Conservation (phyloP, 371 early-diverging fungal genomes). For the Cokeromyces recurvatus region DNA sequence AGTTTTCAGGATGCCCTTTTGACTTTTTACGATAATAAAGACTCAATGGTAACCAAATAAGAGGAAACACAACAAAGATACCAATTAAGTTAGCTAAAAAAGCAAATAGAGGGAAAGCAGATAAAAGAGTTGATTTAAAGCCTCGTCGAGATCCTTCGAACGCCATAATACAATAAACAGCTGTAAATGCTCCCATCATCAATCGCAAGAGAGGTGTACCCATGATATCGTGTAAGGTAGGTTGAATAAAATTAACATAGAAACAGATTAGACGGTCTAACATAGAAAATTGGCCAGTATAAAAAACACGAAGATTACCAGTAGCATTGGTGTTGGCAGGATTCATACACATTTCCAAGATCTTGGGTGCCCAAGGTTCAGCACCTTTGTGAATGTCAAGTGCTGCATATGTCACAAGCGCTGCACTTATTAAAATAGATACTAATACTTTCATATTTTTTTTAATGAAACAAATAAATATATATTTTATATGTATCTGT, state of each 20-base stretch:
- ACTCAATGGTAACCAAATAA: slow-evolving; percentile 16
- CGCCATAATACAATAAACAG: slow-evolving; percentile 15
- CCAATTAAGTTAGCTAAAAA: slow-evolving; percentile 12
- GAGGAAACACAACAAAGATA: slow-evolving; percentile 4
- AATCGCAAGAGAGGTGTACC: slow-evolving; percentile 8
- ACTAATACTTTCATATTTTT: slow-evolving; percentile 7
- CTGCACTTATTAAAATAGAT: neutral
- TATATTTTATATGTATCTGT: no score
- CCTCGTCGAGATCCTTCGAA: slow-evolving; percentile 23
- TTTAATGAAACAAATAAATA: no score
- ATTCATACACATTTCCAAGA: slow-evolving; percentile 16
- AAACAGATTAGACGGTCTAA: slow-evolving; percentile 13
- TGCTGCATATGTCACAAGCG: neutral
- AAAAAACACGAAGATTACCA: slow-evolving; percentile 14
- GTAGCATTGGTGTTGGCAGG: slow-evolving; percentile 4
- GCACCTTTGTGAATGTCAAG: neutral
- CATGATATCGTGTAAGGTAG: slow-evolving; percentile 9
- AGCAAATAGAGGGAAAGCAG: slow-evolving; percentile 9
- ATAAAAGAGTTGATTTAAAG: slow-evolving; percentile 10
- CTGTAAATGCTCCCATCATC: slow-evolving; percentile 12
- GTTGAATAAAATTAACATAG: slow-evolving; percentile 11
- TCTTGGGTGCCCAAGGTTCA: slow-evolving; percentile 10
- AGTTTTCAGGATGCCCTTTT: neutral
- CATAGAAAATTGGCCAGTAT: slow-evolving; percentile 3
- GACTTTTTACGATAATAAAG: neutral